These are phyloP conservation scores for Panaeolus cyanescens DNA, from an alignment of 768 basidiomycete species.

Conservation along the genomic window DNA sequence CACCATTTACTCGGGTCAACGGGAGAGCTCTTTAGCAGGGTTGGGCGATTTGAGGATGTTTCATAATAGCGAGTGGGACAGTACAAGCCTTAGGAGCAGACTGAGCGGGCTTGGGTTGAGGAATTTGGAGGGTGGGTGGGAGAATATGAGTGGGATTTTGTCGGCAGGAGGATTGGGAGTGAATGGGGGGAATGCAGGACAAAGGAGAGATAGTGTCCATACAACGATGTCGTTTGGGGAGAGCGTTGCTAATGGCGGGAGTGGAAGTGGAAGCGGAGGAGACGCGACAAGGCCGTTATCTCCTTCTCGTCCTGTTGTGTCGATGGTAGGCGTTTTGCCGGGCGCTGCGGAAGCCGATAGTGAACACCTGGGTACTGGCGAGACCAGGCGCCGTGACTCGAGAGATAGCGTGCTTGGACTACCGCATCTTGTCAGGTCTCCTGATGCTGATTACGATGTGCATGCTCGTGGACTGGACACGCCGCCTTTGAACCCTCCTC, in stretches of 20 bases:
- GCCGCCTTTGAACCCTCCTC: too few species aligned
- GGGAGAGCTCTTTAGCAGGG: slow-evolving; percentile 15
- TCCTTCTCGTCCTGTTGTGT: slow-evolving; percentile 17
- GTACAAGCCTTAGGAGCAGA: background rate
- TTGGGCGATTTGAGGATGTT: slow-evolving; percentile 5
- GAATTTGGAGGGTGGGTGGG: slow-evolving; percentile 12
- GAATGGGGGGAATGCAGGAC: slow-evolving; percentile 3
- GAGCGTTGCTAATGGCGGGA: background rate
- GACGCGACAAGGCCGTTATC: slow-evolving; percentile 8
- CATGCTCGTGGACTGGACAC: too few species aligned
- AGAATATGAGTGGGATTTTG: slow-evolving; percentile 19
- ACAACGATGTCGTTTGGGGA: background rate
- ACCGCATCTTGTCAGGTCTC: background rate
- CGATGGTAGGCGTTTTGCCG: slow-evolving; percentile 27
- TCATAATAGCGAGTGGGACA: background rate
- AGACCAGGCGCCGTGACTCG: background rate
- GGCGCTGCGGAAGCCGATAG: slow-evolving; percentile 1
- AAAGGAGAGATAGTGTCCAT: slow-evolving; percentile 8
- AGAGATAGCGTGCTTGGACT: background rate
- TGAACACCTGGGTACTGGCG: background rate
- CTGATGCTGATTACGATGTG: background rate
- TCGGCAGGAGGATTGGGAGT: slow-evolving; percentile 8
- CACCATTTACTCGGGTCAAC: background rate
- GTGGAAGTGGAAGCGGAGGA: background rate
- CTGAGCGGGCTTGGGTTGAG: background rate